Percentiles rank a stretch among this genome's conserved stretches.
These are phyloP conservation scores for Talaromyces thailandensis DNA, from an alignment of 495 filamentous ascomycete genomes.

Conservation along the genomic window DNA sequence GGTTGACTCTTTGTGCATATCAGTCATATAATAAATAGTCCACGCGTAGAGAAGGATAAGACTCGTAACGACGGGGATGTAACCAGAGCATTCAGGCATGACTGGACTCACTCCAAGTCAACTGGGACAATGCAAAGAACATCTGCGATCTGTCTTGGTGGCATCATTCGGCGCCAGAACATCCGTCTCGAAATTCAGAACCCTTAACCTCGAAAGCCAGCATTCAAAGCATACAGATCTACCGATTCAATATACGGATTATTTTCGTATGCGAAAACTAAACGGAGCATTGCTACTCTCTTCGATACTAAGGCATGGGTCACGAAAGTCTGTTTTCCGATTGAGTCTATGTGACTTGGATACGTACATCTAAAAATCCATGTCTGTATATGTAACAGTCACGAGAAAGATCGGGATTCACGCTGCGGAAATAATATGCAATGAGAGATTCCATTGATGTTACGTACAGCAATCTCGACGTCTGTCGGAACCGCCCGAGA, in stretches of 20 bases:
- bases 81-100: too few species aligned
- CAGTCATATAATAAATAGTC: too few species aligned
- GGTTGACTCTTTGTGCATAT: not conserved
- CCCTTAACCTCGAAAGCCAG: not conserved
- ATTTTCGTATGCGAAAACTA: not conserved
- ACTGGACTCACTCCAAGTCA: not conserved
- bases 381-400: not conserved
- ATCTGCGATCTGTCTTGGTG: not conserved
- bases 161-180: not conserved
- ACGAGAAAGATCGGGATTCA: not conserved
- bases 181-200: not conserved
- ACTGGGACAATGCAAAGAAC: not conserved
- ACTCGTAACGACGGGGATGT: too few species aligned
- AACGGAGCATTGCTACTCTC: too few species aligned
- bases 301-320: not conserved
- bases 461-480: not conserved
- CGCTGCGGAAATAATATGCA: not conserved
- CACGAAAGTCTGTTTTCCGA: not conserved
- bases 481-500: not conserved
- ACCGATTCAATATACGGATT: not conserved
- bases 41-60: not conserved
- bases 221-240: not conserved
- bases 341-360: not conserved
- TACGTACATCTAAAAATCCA: too few species aligned
- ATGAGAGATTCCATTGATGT: too few species aligned